phyloP scores from a whole-genome alignment of 2,329 filamentous ascomycete species.

The Aspergillus hiratsukae region DNA sequence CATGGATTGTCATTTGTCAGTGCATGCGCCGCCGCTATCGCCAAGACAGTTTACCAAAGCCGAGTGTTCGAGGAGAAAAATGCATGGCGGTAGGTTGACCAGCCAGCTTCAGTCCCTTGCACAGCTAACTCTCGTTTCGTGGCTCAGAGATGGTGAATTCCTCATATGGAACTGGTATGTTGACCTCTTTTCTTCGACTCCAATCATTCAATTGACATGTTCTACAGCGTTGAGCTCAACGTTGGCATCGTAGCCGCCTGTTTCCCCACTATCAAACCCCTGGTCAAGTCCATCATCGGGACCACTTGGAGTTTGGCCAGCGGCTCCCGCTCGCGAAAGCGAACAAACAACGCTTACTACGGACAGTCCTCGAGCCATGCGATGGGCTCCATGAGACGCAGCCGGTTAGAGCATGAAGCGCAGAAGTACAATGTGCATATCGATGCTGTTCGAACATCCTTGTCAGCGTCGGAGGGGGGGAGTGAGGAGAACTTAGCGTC shows the following conservation, averaged over 20 bases:
- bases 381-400: background rate
- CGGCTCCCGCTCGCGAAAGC: conserved; percentile 4
- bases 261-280: conserved; percentile 37
- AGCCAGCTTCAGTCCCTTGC: background rate
- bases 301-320: conserved; percentile 9
- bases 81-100: conserved; percentile 27
- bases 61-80: conserved; percentile 27
- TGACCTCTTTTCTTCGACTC: background rate
- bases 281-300: conserved; percentile 22
- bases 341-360: background rate
- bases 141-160: background rate
- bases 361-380: background rate
- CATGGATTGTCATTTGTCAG: conserved; percentile 19
- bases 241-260: conserved; percentile 40
- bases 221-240: conserved; percentile 37
- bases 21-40: conserved; percentile 38
- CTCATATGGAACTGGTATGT: conserved; percentile 19
- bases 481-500: background rate
- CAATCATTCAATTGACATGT: background rate
- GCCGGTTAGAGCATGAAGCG: background rate
- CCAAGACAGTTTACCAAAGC: conserved; percentile 30
- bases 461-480: background rate
- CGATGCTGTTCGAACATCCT: background rate
- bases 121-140: conserved; percentile 5
- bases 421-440: background rate